Evolutionary conservation across 768 basidiomycete genomes (phyloP), one percentile per base, ranked within the genome.

Genomic region (Russula lepida): DNA sequence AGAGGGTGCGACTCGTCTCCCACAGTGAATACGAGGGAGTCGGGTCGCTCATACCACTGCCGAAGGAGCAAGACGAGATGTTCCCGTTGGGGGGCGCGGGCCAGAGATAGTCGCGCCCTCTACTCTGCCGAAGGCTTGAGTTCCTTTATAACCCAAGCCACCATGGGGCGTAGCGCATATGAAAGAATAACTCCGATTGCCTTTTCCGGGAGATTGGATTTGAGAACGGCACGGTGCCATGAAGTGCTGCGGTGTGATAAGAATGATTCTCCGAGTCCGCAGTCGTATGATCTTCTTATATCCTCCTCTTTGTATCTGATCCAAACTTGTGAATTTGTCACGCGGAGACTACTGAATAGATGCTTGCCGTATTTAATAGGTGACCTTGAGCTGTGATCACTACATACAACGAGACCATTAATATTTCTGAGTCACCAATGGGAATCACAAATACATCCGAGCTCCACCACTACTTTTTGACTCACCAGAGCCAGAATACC

Each of bases 1-100:
- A 35, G 46, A 51, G 28, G 37, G 62, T 59, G 43, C 64, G 64
- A 41, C 25, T 19, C 3, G 64, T 65, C 54, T 64, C 60, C 60
- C 51, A 58, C 7, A 35, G 30, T 21, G 60, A 6, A 39, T 23
- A 30, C 6, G 39, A 59, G 35, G 23, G 48, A 2, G 23, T 37
- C 13, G 48, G 35, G 25, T 9, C 25, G 48, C 28, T 44, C 28
- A 35, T 63, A 32, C 21, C 11, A 37, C 28, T 52, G 48, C 48
- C 15, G 21, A 15, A n/a, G 44, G 44, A 41, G 58, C 33, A 43
- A n/a, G 13, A 25, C 21, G 15, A 32, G 27, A 9, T 19, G 6
- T 11, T 54, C 32, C 28, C 15, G 44, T 35, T 39, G 56, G 48
- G 44, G 44, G n/a, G 46, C 12, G 17, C 19, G 19, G 41, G 17